phyloP scores from a whole-genome alignment of 1,139 yeast genomes.

The Pichia sp. region DNA sequence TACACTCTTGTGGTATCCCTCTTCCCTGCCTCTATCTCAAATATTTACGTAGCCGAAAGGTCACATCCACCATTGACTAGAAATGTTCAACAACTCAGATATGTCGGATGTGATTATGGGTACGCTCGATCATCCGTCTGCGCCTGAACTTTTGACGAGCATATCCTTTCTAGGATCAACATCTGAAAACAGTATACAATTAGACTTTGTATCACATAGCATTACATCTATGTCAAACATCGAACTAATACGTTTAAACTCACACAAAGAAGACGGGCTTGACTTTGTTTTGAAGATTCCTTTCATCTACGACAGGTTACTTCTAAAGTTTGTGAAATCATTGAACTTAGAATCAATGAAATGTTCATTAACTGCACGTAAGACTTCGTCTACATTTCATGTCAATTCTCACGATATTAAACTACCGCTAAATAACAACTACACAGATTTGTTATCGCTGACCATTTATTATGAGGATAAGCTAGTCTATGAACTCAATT shows the following conservation, averaged over 20 bases:
- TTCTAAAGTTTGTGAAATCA: not conserved
- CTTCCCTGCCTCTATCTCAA: not conserved
- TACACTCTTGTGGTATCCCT: not conserved
- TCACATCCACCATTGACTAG: not conserved
- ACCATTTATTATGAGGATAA: not conserved
- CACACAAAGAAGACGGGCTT: not conserved
- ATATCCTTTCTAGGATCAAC: slow-evolving; percentile 9
- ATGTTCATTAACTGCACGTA: slow-evolving; percentile 5
- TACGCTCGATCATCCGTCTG: not conserved
- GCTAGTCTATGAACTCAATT: not conserved
- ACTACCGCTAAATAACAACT: slow-evolving; percentile 9
- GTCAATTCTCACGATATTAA: slow-evolving; percentile 3
- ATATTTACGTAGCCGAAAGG: not conserved
- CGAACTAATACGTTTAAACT: not conserved
- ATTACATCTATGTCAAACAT: not conserved
- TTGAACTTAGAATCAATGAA: not conserved
- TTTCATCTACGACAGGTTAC: slow-evolving; percentile 6
- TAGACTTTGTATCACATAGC: slow-evolving; percentile 1
- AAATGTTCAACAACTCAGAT: not conserved
- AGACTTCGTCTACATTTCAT: slow-evolving; percentile 2
- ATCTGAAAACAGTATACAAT: slow-evolving; percentile 4
- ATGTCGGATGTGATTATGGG: not conserved
- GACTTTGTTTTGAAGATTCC: slow-evolving; percentile 6
- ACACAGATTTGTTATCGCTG: not conserved
- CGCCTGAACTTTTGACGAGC: not conserved